A percentile compares a stretch with the other conserved stretches of the same genome.
phyloP scores from a whole-genome alignment of 2,329 filamentous ascomycete species.

The Botrytis hyacinthi region DNA sequence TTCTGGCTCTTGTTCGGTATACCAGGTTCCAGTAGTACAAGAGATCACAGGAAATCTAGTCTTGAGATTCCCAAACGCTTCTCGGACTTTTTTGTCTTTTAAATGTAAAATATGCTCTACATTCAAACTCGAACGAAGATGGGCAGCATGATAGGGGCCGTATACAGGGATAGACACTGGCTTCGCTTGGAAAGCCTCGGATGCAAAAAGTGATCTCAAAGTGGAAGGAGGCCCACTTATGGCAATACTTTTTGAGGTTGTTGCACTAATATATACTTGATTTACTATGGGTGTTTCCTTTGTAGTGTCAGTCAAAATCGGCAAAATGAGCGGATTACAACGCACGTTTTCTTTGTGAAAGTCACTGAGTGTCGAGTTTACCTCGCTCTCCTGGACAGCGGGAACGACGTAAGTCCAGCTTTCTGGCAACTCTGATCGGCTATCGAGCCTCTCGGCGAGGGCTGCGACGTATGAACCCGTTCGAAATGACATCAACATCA shows the following conservation, averaged over 20 bases:
- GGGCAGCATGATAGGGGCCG: constrained; percentile 37
- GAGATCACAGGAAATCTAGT: constrained; percentile 52
- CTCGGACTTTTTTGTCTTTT: constrained; percentile 41
- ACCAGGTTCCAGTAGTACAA: constrained; percentile 40
- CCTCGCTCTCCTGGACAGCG: constrained; percentile 51
- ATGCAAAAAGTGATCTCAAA: constrained; percentile 16
- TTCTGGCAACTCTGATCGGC: constrained; percentile 47
- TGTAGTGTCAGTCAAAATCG: neutral
- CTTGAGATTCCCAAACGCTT: constrained; percentile 44
- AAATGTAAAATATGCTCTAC: constrained; percentile 27
- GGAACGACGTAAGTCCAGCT: constrained; percentile 67
- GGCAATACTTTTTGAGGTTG: constrained; percentile 18
- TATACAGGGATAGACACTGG: constrained; percentile 27
- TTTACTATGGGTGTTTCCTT: constrained; percentile 47
- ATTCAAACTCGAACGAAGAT: constrained; percentile 33
- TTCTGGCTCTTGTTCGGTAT: constrained; percentile 22
- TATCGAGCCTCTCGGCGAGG: constrained; percentile 25
- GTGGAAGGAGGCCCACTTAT: constrained; percentile 21
- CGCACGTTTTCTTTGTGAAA: constrained; percentile 57
- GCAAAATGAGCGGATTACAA: constrained; percentile 6
- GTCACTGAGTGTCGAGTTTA: constrained; percentile 50
- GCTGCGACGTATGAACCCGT: constrained; percentile 20
- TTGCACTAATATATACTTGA: constrained; percentile 17
- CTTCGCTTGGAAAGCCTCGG: constrained; percentile 13
- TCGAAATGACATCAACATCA: constrained; percentile 17